Evolutionary conservation across 202 grass and related monocot genomes (phyloP).

Genomic region (Thinopyrum obtusiflorum): DNA sequence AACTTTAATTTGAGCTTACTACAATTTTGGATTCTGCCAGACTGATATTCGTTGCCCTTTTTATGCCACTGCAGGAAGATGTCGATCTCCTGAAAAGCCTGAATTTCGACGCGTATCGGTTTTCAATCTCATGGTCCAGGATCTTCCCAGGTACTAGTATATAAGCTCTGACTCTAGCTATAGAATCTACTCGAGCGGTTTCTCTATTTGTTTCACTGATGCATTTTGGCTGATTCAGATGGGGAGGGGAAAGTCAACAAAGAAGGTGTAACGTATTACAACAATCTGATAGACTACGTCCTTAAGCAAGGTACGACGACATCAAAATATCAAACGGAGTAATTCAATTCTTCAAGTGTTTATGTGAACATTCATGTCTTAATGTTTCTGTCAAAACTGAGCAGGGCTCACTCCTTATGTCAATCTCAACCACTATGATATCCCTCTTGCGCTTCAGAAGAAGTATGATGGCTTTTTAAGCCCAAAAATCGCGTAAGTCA

Average conservation of each 20-base stretch:
- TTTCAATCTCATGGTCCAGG: conserved; percentile 79
- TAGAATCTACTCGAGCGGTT: background rate
- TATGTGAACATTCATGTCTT: background rate
- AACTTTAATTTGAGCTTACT: background rate
- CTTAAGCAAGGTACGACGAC: conserved; percentile 60
- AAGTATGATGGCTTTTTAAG: conserved; percentile 72
- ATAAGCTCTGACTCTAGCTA: background rate
- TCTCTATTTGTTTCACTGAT: background rate
- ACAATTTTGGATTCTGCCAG: background rate
- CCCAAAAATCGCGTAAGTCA: conserved; percentile 76
- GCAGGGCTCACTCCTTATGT: conserved; percentile 73
- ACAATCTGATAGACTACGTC: conserved; percentile 73
- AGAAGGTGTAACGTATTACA: conserved; percentile 77
- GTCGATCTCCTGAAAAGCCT: conserved; percentile 62
- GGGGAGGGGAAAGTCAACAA: conserved; percentile 65
- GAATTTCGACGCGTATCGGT: conserved; percentile 73
- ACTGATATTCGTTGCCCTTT: conserved; percentile 7
- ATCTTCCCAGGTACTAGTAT: conserved; percentile 80
- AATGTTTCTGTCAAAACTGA: conserved; percentile 35
- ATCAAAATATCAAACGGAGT: background rate
- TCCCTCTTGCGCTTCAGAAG: conserved; percentile 67
- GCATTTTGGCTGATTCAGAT: conserved; percentile 42
- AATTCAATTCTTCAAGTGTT: background rate
- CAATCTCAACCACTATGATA: conserved; percentile 88
- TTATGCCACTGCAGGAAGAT: conserved; percentile 50